phyloP scores from a whole-genome alignment of 768 basidiomycete species.

The Lentinula aciculospora region DNA sequence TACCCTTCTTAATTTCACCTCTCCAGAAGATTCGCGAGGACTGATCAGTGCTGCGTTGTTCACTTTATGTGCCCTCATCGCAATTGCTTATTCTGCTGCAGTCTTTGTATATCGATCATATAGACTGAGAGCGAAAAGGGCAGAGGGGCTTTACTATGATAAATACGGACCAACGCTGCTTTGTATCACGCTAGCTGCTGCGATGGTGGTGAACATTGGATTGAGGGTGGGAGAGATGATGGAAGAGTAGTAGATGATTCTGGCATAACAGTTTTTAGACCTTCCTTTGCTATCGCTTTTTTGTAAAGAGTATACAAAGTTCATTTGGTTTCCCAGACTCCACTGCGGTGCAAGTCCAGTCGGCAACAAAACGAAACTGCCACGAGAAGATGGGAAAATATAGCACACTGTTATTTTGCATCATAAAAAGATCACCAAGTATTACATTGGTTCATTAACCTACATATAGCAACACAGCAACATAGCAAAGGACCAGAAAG shows the following conservation, averaged over 20 bases:
- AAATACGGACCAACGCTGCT: slow-evolving; percentile 80
- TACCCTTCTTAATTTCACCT: slow-evolving; percentile 80
- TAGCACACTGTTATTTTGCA: no score
- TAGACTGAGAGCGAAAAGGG: slow-evolving; percentile 61
- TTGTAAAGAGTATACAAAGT: no score
- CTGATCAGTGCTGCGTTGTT: slow-evolving; percentile 86
- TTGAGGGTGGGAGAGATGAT: slow-evolving; percentile 57
- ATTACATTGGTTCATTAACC: no score
- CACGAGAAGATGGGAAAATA: no score
- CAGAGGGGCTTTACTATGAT: slow-evolving; percentile 85
- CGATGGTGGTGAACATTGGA: slow-evolving; percentile 71
- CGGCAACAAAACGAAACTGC: no score
- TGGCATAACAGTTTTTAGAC: background rate
- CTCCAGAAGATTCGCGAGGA: slow-evolving; percentile 65
- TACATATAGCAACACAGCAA: no score
- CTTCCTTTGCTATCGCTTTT: no score
- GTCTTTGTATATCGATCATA: slow-evolving; percentile 76
- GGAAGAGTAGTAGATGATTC: slow-evolving; percentile 9
- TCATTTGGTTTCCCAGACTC: no score
- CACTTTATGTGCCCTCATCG: slow-evolving; percentile 81
- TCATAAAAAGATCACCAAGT: no score
- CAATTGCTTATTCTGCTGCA: slow-evolving; percentile 81
- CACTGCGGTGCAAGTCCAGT: no score
- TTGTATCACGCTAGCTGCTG: slow-evolving; percentile 61
- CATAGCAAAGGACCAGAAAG: no score